phyloP scores from a whole-genome alignment of 1,139 yeast species.

The Suhomyces kunorum region DNA sequence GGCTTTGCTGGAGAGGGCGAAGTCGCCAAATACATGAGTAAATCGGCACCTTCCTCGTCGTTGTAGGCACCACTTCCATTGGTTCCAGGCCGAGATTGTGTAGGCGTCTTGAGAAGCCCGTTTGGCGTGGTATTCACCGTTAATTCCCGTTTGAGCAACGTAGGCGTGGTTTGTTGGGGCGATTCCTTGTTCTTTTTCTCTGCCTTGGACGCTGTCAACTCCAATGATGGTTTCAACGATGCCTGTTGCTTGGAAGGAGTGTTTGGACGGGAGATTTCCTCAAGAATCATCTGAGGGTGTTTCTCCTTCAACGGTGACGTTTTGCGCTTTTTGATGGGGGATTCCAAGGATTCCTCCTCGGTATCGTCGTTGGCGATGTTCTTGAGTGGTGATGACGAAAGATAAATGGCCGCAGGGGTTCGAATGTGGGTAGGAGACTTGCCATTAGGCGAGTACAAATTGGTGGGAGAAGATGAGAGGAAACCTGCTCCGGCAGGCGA shows the following conservation, averaged over 20 bases:
- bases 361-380: conserved; percentile 21
- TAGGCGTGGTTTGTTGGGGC: conserved; percentile 37
- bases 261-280: conserved; percentile 33
- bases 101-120: conserved; percentile 41
- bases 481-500: conserved; percentile 21
- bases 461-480: conserved; percentile 33
- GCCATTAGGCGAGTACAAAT: conserved; percentile 43
- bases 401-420: conserved; percentile 38
- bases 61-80: conserved; percentile 25
- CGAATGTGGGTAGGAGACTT: conserved; percentile 46
- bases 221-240: conserved; percentile 41
- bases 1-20: conserved; percentile 76
- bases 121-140: conserved; percentile 16
- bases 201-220: conserved; percentile 22
- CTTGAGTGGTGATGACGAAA: conserved; percentile 39
- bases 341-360: conserved; percentile 22
- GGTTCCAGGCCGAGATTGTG: conserved; percentile 23
- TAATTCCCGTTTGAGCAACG: conserved; percentile 26
- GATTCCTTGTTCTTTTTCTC: conserved; percentile 11
- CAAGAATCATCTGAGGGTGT: conserved; percentile 44
- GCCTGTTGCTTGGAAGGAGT: conserved; percentile 29
- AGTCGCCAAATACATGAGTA: conserved; percentile 78
- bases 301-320: conserved; percentile 24
- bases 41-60: conserved; percentile 80
- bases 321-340: conserved; percentile 38